phyloP scores from a whole-genome alignment of 2,329 filamentous ascomycete genomes.

The Phyllosticta capitalensis region DNA sequence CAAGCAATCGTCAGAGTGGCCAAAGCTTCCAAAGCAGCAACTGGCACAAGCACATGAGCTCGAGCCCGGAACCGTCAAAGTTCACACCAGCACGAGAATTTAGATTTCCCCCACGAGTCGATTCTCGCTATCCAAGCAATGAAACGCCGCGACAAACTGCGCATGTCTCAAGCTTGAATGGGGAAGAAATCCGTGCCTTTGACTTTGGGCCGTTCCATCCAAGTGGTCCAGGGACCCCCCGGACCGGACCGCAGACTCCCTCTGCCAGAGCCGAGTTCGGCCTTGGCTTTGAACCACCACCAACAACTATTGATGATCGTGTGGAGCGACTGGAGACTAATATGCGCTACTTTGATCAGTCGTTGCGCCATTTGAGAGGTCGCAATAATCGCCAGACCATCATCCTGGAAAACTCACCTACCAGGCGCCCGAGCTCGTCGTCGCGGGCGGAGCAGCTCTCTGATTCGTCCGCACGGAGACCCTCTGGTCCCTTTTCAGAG shows the following conservation, averaged over 20 bases:
- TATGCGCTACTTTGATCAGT: slow-evolving; percentile 22
- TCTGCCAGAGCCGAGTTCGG: slow-evolving; percentile 1
- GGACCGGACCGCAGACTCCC: slow-evolving; percentile 13
- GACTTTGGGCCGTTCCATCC: slow-evolving; percentile 25
- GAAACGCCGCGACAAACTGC: slow-evolving; percentile 1
- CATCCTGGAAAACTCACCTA: slow-evolving; percentile 28
- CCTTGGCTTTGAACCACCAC: slow-evolving; percentile 13
- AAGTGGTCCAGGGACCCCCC: not conserved
- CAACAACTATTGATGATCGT: slow-evolving; percentile 25
- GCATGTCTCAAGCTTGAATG: not conserved
- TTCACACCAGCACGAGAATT: slow-evolving; percentile 1
- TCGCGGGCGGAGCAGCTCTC: slow-evolving; percentile 14
- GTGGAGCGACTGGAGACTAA: slow-evolving; percentile 24
- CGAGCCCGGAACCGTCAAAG: slow-evolving; percentile 15
- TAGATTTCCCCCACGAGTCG: not conserved
- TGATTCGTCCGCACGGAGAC: slow-evolving; percentile 15
- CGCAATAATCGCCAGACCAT: slow-evolving; percentile 29
- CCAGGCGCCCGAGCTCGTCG: slow-evolving; percentile 23
- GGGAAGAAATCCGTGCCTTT: slow-evolving; percentile 23
- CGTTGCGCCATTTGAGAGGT: slow-evolving; percentile 23
- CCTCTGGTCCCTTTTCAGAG: slow-evolving; percentile 5
- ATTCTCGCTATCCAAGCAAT: not conserved
- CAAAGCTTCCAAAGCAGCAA: slow-evolving; percentile 29
- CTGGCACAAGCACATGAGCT: slow-evolving; percentile 17
- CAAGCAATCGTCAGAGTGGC: slow-evolving; percentile 22